Base-by-base conservation (phyloP, 2,329 filamentous ascomycete species). In the Huntiella moniliformis region DNA sequence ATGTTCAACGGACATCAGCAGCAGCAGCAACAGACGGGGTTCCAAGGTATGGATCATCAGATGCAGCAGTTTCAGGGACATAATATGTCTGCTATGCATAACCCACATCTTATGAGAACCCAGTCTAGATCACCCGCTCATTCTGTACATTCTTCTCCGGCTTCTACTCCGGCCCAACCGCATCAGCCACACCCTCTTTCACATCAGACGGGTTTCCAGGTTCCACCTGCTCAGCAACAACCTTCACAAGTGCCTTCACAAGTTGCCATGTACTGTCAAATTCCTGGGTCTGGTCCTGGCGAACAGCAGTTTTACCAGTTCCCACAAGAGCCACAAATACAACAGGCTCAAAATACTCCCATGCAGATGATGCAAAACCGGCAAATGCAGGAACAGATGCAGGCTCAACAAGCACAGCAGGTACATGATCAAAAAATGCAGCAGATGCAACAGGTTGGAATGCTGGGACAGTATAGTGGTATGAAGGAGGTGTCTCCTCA, bases 1-100 rank as follows among this genome's bases (percentile, higher is more conserved):
- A 28, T 28, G 22, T 28, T 28, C 22, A 28, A 28, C 22, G 22
- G 22, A 28, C 22, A 1, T 28, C 43, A 28, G n/a, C 43, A 45
- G 13, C 38, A 40, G 11, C 45, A 49, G 17, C 33, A 41, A 13
- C 38, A 42, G 11, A 18, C 28, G 39, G 35, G 35, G 4, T 31
- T 41, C 6, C 39, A 41, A 10, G 8, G 32, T n/a, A 18, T 41
- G 39, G 51, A 60, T 11, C 55, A 56, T 11, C 51, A 53, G n/a
- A 40, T 50, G 11, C 60, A 51, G 22, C 51, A 52, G n/a, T 31
- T 44, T 18, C 53, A 52, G 22, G 55, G 54, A 17, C 57, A 54
- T 13, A 44, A 50, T 2, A 44, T 46, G 10, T 42, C 42, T 16
- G 10, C 44, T 3, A 31, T 44, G 10, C 44, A 47, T 7, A 41